These are phyloP conservation scores for Candida loeiensis DNA, from an alignment of 805 yeast genomes.

Conservation along the genomic window DNA sequence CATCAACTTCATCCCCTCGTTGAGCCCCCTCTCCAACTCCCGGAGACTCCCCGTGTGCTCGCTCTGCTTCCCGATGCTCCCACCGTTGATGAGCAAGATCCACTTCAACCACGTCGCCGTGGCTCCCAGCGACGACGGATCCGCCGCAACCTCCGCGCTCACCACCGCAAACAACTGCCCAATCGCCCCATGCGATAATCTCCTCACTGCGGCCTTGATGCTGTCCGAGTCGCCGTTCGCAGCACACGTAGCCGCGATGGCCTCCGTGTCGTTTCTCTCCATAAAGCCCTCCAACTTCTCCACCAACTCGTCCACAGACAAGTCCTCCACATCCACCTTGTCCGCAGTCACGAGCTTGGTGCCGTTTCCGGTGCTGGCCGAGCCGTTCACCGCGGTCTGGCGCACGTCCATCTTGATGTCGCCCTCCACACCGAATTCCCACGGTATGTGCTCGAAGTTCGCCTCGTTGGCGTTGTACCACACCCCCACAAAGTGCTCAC, in stretches of 20 bases:
- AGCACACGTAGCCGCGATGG: constrained; percentile 24
- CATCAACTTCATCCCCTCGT: constrained; percentile 52
- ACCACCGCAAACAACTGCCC: constrained; percentile 27
- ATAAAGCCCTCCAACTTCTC: constrained; percentile 16
- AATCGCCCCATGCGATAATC: too few species aligned
- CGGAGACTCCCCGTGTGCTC: constrained; percentile 55
- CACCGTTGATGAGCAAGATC: constrained; percentile 68
- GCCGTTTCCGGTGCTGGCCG: not conserved
- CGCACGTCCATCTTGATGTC: constrained; percentile 9
- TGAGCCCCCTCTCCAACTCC: constrained; percentile 54
- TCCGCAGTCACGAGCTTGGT: constrained; percentile 12
- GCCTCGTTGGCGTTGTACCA: constrained; percentile 34
- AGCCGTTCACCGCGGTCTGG: not conserved
- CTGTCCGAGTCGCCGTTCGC: constrained; percentile 27
- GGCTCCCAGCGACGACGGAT: constrained; percentile 25
- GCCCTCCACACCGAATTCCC: constrained; percentile 11
- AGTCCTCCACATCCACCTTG: constrained; percentile 21
- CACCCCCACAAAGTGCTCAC: constrained; percentile 37
- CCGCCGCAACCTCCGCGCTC: constrained; percentile 24
- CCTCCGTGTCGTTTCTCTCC: constrained; percentile 8
- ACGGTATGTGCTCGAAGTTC: constrained; percentile 18
- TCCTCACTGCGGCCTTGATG: constrained; percentile 34
- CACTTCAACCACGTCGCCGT: constrained; percentile 73
- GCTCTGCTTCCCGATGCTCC: constrained; percentile 51
- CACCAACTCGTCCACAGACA: constrained; percentile 21